Conservation (phyloP, 768 basidiomycete species). For the Lactifluus echinatus region DNA sequence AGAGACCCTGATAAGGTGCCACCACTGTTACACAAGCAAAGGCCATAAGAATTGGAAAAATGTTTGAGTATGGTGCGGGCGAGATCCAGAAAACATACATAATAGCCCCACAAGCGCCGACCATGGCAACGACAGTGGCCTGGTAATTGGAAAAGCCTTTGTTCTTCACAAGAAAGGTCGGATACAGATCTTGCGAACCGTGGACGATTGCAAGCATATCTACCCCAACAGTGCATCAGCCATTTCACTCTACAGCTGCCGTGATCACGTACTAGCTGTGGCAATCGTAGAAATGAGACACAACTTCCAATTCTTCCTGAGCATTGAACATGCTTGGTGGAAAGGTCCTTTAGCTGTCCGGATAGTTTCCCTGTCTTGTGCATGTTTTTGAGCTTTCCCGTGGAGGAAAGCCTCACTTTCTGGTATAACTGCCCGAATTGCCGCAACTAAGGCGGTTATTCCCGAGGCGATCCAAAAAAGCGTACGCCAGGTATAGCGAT, state of each 20-base stretch:
- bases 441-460: constrained; percentile 62
- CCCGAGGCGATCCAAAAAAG: constrained; percentile 78
- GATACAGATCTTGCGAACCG: constrained; percentile 36
- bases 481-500: constrained; percentile 46
- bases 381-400: constrained; percentile 46
- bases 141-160: constrained; percentile 29
- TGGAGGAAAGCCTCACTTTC: constrained; percentile 68
- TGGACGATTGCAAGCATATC: constrained; percentile 43
- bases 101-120: constrained; percentile 29
- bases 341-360: constrained; percentile 63
- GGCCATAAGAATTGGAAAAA: neutral
- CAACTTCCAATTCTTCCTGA: constrained; percentile 71
- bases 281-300: constrained; percentile 79
- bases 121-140: constrained; percentile 36
- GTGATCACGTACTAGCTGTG: constrained; percentile 43
- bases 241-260: neutral
- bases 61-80: neutral
- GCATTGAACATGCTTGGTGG: constrained; percentile 61
- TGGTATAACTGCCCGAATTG: constrained; percentile 59
- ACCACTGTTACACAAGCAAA: constrained; percentile 21
- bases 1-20: constrained; percentile 32
- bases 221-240: constrained; percentile 13
- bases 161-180: constrained; percentile 29
- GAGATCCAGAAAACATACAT: constrained; percentile 19
- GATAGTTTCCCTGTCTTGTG: constrained; percentile 28